Percentiles rank a stretch among this genome's conserved stretches.
phyloP scores from a whole-genome alignment of 2,329 filamentous ascomycete species.

The Onygena corvina region DNA sequence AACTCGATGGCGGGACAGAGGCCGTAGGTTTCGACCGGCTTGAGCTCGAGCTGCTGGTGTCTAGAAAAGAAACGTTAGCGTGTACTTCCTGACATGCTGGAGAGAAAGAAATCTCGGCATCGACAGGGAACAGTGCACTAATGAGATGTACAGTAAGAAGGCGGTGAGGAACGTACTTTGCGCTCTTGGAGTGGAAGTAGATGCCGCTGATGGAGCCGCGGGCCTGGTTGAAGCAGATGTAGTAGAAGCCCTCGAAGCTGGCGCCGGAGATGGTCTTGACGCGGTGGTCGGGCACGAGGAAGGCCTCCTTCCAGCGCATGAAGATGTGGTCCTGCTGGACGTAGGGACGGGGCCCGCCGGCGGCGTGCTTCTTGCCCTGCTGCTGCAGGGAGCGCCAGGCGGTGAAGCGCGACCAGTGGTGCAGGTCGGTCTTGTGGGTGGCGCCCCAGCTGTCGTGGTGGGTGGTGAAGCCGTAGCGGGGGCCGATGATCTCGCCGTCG shows the following conservation, averaged over 20 bases:
- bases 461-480: slow-evolving; percentile 87
- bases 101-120: too few species aligned
- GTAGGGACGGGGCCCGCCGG: too few species aligned
- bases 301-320: slow-evolving; percentile 99
- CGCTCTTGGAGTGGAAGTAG: slow-evolving; percentile 95
- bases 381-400: slow-evolving; percentile 68
- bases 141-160: not conserved
- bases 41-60: slow-evolving; percentile 84
- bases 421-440: slow-evolving; percentile 77
- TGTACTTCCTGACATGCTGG: not conserved
- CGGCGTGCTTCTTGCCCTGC: slow-evolving; percentile 47
- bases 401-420: slow-evolving; percentile 83
- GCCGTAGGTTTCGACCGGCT: slow-evolving; percentile 73
- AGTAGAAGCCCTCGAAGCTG: slow-evolving; percentile 97
- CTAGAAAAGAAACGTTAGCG: slow-evolving; percentile 34
- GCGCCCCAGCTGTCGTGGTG: slow-evolving; percentile 84
- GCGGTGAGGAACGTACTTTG: slow-evolving; percentile 59
- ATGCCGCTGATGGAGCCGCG: slow-evolving; percentile 80
- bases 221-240: slow-evolving; percentile 95
- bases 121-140: not conserved
- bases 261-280: slow-evolving; percentile 84
- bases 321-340: slow-evolving; percentile 80
- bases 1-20: slow-evolving; percentile 84
- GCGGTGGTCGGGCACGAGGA: slow-evolving; percentile 86
- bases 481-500: slow-evolving; percentile 93